These are phyloP conservation scores for Nicotiana tomentosiformis DNA, from an alignment of 257 asterid genomes.

Conservation along the genomic window DNA sequence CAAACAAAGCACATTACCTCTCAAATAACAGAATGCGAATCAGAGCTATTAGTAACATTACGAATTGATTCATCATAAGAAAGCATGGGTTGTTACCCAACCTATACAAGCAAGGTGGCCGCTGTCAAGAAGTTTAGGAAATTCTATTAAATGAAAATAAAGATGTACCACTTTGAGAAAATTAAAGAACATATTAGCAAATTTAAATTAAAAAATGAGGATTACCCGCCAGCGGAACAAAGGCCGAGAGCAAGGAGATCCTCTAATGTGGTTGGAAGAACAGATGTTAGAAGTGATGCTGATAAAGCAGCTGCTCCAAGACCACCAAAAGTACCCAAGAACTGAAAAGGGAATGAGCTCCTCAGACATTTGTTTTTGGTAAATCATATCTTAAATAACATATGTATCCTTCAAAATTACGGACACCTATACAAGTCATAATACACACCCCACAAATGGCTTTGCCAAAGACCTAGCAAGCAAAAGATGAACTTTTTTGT, in stretches of 20 bases:
- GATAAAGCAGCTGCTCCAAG: conserved; percentile 93
- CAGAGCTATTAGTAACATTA: neutral
- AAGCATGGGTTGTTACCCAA: neutral
- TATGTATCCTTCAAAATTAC: neutral
- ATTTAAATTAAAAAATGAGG: conserved; percentile 3
- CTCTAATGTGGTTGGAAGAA: conserved; percentile 73
- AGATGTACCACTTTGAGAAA: neutral
- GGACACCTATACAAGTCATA: neutral
- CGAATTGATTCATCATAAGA: neutral
- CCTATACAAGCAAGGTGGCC: neutral
- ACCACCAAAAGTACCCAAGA: conserved; percentile 80
- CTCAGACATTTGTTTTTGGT: conserved; percentile 7
- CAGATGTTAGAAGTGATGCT: conserved; percentile 90
- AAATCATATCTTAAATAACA: neutral
- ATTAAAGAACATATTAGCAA: neutral
- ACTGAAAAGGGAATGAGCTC: conserved; percentile 39
- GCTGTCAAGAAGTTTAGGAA: neutral
- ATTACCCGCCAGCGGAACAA: conserved; percentile 98
- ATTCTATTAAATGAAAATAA: neutral
- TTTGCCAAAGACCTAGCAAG: neutral
- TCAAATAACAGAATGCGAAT: neutral
- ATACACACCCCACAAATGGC: neutral
- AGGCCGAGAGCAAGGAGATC: conserved; percentile 94
- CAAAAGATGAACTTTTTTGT: neutral
- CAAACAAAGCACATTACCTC: neutral